Evolutionary conservation across 2,329 filamentous ascomycete genomes (phyloP).

Genomic region (Fonsecaea erecta): DNA sequence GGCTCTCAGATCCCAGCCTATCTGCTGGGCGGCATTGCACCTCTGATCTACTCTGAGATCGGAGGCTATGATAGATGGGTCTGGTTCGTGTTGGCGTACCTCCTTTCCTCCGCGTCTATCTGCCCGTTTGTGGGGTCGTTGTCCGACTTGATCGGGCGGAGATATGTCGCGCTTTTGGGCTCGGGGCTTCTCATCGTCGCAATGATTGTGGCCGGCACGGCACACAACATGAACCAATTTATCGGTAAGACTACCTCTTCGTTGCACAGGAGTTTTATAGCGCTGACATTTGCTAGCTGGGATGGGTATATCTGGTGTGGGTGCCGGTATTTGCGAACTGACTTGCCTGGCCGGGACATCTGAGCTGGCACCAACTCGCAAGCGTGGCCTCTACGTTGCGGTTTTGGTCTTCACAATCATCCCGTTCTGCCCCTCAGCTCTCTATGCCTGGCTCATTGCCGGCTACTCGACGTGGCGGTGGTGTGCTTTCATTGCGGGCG

Average conservation of each 20-base stretch:
- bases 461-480: conserved; percentile 52
- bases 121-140: conserved; percentile 69
- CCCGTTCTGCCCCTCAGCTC: conserved; percentile 65
- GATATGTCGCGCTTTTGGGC: conserved; percentile 63
- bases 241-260: conserved; percentile 55
- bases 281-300: conserved; percentile 45
- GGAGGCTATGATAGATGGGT: conserved; percentile 65
- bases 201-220: conserved; percentile 63
- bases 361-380: conserved; percentile 69
- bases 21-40: conserved; percentile 56
- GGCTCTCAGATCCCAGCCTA: conserved; percentile 65
- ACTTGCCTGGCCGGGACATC: conserved; percentile 70
- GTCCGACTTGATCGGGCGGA: conserved; percentile 66
- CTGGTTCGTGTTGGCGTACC: conserved; percentile 62
- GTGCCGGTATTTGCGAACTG: conserved; percentile 70
- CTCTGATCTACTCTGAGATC: conserved; percentile 63
- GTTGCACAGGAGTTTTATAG: not conserved
- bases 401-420: conserved; percentile 64
- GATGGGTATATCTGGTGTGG: conserved; percentile 65
- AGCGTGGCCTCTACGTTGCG: conserved; percentile 67
- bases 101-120: conserved; percentile 60
- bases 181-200: conserved; percentile 60
- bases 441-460: conserved; percentile 64
- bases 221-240: conserved; percentile 63
- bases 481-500: conserved; percentile 49